phyloP scores from a whole-genome alignment of 495 filamentous ascomycete species.

The Xylaria intraflava region DNA sequence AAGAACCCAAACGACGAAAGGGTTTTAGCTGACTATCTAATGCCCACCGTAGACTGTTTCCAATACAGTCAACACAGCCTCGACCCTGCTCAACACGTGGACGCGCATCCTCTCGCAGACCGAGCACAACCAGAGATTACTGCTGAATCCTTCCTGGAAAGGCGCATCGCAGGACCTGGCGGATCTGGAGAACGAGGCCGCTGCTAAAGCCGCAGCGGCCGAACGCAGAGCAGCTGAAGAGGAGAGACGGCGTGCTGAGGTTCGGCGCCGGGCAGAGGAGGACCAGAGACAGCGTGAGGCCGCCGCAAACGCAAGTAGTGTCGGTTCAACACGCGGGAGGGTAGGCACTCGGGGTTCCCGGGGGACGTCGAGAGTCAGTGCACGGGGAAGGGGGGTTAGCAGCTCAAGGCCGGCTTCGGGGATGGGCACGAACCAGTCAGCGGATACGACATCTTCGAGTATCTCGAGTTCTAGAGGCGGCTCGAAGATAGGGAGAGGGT shows the following conservation, averaged over 20 bases:
- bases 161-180: slow-evolving; percentile 77
- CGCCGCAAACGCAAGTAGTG: slow-evolving; percentile 22
- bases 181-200: slow-evolving; percentile 72
- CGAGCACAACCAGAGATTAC: slow-evolving; percentile 90
- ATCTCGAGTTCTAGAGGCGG: slow-evolving; percentile 23
- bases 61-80: slow-evolving; percentile 77
- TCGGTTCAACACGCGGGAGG: slow-evolving; percentile 1
- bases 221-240: slow-evolving; percentile 70
- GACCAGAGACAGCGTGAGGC: slow-evolving; percentile 53
- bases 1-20: not conserved
- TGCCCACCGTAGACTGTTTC: slow-evolving; percentile 61
- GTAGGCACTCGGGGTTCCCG: slow-evolving; percentile 16
- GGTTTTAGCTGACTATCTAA: not conserved
- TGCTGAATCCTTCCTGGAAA: slow-evolving; percentile 84
- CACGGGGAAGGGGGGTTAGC: slow-evolving; percentile 20
- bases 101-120: slow-evolving; percentile 92
- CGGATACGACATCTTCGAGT: slow-evolving; percentile 27
- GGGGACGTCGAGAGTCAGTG: slow-evolving; percentile 15
- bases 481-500: slow-evolving; percentile 40
- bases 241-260: slow-evolving; percentile 66
- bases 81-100: slow-evolving; percentile 91
- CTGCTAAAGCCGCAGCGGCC: slow-evolving; percentile 61
- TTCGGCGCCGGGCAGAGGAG: slow-evolving; percentile 61
- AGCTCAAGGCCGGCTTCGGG: slow-evolving; percentile 2
- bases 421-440: slow-evolving; percentile 12